Percentiles rank a stretch among this genome's conserved stretches.
phyloP scores from a whole-genome alignment of 1,139 yeast genomes.

The Kodamaea fungicola region DNA sequence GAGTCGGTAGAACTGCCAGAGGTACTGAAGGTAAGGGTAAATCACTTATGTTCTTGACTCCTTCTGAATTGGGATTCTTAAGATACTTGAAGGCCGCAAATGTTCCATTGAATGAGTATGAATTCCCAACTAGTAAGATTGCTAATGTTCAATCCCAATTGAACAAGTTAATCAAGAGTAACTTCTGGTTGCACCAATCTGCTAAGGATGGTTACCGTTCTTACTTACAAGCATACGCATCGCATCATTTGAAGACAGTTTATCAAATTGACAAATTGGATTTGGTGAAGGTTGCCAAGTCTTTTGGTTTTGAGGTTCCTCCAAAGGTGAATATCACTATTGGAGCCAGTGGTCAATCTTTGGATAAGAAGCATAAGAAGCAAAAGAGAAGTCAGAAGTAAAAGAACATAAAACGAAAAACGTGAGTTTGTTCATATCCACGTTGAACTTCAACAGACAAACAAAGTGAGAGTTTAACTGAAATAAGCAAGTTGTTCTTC shows the following conservation, averaged over 20 bases:
- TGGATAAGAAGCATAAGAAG: slow-evolving; percentile 49
- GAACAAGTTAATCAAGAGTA: slow-evolving; percentile 84
- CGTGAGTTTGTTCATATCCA: neutral
- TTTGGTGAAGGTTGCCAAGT: slow-evolving; percentile 88
- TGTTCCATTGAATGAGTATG: slow-evolving; percentile 95
- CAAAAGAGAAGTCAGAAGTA: slow-evolving; percentile 32
- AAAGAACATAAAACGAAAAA: neutral
- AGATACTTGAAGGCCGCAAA: slow-evolving; percentile 94
- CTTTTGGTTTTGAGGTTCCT: slow-evolving; percentile 92
- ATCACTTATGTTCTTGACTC: slow-evolving; percentile 90
- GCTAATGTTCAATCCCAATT: slow-evolving; percentile 95
- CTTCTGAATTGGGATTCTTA: slow-evolving; percentile 89
- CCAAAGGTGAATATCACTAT: slow-evolving; percentile 96
- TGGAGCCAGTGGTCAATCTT: slow-evolving; percentile 81
- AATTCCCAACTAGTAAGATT: slow-evolving; percentile 88
- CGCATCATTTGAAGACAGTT: slow-evolving; percentile 92
- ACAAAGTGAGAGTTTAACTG: no score
- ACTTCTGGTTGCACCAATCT: slow-evolving; percentile 89
- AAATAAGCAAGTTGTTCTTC: no score
- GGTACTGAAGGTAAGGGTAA: slow-evolving; percentile 91
- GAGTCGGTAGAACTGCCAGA: slow-evolving; percentile 31
- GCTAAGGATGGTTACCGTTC: slow-evolving; percentile 98
- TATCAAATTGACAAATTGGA: slow-evolving; percentile 95
- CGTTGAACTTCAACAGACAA: neutral
- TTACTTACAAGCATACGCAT: slow-evolving; percentile 93